Base-by-base conservation (phyloP, 805 yeast species). In the Lachancea dasiensis region DNA sequence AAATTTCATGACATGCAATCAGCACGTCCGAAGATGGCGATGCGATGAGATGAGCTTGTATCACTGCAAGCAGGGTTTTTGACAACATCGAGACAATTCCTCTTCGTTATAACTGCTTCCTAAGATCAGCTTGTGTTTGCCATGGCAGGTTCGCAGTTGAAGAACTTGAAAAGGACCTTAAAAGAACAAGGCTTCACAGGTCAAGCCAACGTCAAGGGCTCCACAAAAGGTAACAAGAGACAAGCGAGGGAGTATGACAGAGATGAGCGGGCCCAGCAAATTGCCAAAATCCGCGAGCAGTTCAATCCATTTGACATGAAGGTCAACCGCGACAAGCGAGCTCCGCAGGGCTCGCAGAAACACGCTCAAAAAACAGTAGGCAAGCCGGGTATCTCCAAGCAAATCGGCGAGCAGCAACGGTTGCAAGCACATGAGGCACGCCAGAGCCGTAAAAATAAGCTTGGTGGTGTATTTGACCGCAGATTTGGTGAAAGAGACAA, bases 251-350 rank as follows among this genome's bases (percentile, higher is more conserved):
- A 81, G 47, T 72, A 79, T 35, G 75, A 84, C 52, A 70, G 83
- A 51, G 82, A 82, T 49, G 90, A 83, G 51, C 77, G 72, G 44
- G 74, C 73, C 31, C 61, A 68, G 30, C 68, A 73, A 8, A 65
- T 86, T 11, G 58, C 63, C 6, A 69, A 70, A 36, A 84, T 90
- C 44, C 73, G 97, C 52, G 78, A 75, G 36, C 82, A 89, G 50
- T 87, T 89, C 69, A 90, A 86, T 61, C 92, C 94, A 13, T 92
- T 92, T 61, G 97, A 89, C 52, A 70, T 77, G 29, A 83, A 86
- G 50, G 69, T 75, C 32, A 80, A 79, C 43, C 71, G 81, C 45
- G 72, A 73, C 39, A 87, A 86, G 56, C 63, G 60, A 51, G 65
- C 38, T 52, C 65, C 23, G 45, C 41, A 53, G 22, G 60, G 66